Evolutionary conservation across 2,329 filamentous ascomycete species (phyloP), one percentile per base, ranked within the genome.

Genomic region (Exophiala calicioides): DNA sequence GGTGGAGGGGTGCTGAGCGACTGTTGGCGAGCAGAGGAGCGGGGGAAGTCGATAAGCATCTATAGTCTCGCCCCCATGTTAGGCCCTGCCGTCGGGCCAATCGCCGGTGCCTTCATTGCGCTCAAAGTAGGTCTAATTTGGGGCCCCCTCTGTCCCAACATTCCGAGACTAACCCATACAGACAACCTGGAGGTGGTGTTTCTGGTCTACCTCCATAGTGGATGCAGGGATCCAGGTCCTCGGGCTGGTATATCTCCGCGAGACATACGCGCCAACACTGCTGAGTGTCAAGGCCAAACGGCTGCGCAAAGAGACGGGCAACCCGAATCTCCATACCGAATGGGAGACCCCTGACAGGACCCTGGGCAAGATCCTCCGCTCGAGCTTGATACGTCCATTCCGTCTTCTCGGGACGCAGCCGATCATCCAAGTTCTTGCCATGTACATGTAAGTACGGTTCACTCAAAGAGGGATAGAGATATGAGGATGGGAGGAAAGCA

Each of bases 141-240:
- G 7, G 24, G 24, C 24, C n/a, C 24, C n/a, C 24, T n/a, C n/a
- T n/a, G n/a, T n/a, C n/a, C n/a, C n/a, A 27, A 12, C 5, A 18
- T 24, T 30, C 13, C 21, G 9, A 23, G 52, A 77, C 13, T 12
- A 8, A 27, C 21, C n/a, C n/a, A n/a, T n/a, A n/a, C n/a, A 55
- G 70, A 79, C 76, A 5, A 81, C 76, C 1, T 89, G 86, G 86
- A 76, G 84, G 29, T 89, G 85, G 85, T 78, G 81, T 5, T 89
- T 88, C 68, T 86, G 78, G 67, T 73, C 80, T 0, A 85, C 82
- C 1, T 79, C 80, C 1, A 83, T 88, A 46, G 71, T 71, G 18
- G 80, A 81, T 46, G 83, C 73, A 1, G 48, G 79, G 9, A 77
- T 88, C 39, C 82, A 86, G 60, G 49, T 76, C 8, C 67, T 76